Evolutionary conservation across 352 stramenopile species (phyloP).

Genomic region (Peronospora destructor): DNA sequence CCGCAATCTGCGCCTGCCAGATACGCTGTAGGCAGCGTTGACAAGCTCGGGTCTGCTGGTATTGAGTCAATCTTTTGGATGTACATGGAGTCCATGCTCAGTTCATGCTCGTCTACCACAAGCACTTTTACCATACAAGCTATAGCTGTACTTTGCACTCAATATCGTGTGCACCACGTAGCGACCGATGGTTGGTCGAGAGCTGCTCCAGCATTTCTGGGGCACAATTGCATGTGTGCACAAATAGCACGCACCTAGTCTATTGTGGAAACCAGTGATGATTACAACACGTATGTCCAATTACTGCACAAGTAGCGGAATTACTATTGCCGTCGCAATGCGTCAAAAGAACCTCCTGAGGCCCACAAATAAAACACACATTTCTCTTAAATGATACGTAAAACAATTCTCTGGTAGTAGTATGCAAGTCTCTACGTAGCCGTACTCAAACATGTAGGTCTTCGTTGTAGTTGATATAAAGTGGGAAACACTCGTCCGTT

Average conservation of each 20-base stretch:
- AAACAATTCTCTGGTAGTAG: neutral
- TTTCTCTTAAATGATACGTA: neutral
- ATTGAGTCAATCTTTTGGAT: too few relatives aligned
- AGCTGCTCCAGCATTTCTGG: neutral
- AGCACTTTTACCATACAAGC: too few relatives aligned
- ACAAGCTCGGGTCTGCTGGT: too few relatives aligned
- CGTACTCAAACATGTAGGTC: neutral
- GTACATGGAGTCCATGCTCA: too few relatives aligned
- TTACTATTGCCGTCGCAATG: slow-evolving; percentile 27
- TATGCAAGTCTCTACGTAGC: neutral
- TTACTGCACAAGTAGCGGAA: slow-evolving; percentile 46
- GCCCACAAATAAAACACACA: slow-evolving; percentile 12
- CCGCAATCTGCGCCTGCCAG: too few relatives aligned
- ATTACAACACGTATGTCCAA: slow-evolving; percentile 45
- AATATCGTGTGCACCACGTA: slow-evolving; percentile 6
- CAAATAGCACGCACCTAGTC: too few relatives aligned
- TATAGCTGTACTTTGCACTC: neutral
- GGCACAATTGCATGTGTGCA: too few relatives aligned
- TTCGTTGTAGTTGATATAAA: neutral
- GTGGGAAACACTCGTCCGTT: too few relatives aligned
- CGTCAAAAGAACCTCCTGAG: slow-evolving; percentile 47
- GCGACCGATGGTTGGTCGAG: slow-evolving; percentile 9
- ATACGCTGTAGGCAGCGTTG: too few relatives aligned
- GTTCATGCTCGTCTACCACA: too few relatives aligned
- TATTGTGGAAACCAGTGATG: slow-evolving; percentile 29